These are phyloP conservation scores for Colletotrichum neosansevieriae DNA, from an alignment of 2,329 filamentous ascomycete genomes.

Conservation along the genomic window DNA sequence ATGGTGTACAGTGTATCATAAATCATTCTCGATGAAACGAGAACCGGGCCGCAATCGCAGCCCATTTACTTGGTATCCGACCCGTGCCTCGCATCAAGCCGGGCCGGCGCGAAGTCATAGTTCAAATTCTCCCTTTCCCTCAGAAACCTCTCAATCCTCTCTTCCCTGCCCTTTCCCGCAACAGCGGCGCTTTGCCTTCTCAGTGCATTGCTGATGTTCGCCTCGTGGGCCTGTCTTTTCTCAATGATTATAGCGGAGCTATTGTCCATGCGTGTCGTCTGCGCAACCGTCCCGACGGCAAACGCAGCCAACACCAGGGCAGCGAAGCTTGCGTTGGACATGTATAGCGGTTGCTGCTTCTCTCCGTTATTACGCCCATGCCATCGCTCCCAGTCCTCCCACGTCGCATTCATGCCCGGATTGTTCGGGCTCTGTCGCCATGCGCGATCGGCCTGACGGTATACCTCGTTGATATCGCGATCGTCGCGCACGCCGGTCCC, in stretches of 20 bases:
- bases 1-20: conserved; percentile 33
- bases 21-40: conserved; percentile 29
- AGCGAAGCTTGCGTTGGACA: conserved; percentile 85
- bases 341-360: conserved; percentile 69
- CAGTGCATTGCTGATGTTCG: conserved; percentile 73
- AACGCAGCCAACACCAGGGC: conserved; percentile 74
- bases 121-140: conserved; percentile 71
- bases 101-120: conserved; percentile 48
- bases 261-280: conserved; percentile 76
- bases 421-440: conserved; percentile 64
- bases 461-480: conserved; percentile 47
- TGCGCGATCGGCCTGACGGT: conserved; percentile 55
- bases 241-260: conserved; percentile 74
- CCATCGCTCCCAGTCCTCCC: conserved; percentile 97
- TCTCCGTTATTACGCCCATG: conserved; percentile 66
- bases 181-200: conserved; percentile 64
- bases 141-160: conserved; percentile 82
- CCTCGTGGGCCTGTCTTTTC: conserved; percentile 73
- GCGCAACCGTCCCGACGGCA: conserved; percentile 76
- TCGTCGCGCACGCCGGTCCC: conserved; percentile 68
- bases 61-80: conserved; percentile 16
- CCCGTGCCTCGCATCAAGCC: conserved; percentile 18
- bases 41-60: background rate
- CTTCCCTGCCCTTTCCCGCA: conserved; percentile 67
- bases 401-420: conserved; percentile 82